Base-by-base conservation (phyloP, 176 grass and related monocot genomes). In the Rhynchospora tenuis region DNA sequence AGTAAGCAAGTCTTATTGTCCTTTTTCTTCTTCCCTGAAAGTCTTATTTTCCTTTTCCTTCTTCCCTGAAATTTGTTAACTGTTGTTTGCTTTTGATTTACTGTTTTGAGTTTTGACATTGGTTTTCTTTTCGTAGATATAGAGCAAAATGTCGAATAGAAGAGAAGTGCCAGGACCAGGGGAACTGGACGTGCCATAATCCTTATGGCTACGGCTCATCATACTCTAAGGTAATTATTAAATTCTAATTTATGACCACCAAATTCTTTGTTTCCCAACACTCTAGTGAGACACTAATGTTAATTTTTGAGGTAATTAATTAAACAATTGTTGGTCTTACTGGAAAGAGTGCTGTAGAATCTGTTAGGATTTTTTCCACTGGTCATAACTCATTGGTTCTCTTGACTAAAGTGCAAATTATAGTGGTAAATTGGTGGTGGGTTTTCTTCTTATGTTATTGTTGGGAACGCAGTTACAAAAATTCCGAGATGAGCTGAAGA, bases 401-500 rank as follows among this genome's bases (percentile, higher is more conserved):
- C 20, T 73, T 50, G 43, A 47, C 20, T 73, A 73, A 69, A 73
- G 47, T 73, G 24, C n/a, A 86, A 75, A 19, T 62, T 65, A 51
- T 70, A 23, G 13, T 3, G 7, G 57, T 65, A 51, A 59, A 23
- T 7, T 3, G 7, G 57, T 76, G 84, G 76, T 64, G 14, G 66
- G 79, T 78, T 28, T 58, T 45, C 17, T 79, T 84, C 64, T 73
- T 83, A 72, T 77, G 54, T 87, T 68, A 6, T 76, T 67, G 48
- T 88, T 46, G 14, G 78, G 12, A 54, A 64, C 87, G 42, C 84
- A 99, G 92, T 85, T 99, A 75, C 88, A 99, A 99, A 99, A 99
- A 91, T 93, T 95, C 91, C 86, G 93, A 54, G 96, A 99, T 44
- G 96, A 99, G 82, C 88, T 99, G 52, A 99, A 86, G 85, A 99